phyloP scores from a whole-genome alignment of 257 asterid species.

The Nemophila menziesii region DNA sequence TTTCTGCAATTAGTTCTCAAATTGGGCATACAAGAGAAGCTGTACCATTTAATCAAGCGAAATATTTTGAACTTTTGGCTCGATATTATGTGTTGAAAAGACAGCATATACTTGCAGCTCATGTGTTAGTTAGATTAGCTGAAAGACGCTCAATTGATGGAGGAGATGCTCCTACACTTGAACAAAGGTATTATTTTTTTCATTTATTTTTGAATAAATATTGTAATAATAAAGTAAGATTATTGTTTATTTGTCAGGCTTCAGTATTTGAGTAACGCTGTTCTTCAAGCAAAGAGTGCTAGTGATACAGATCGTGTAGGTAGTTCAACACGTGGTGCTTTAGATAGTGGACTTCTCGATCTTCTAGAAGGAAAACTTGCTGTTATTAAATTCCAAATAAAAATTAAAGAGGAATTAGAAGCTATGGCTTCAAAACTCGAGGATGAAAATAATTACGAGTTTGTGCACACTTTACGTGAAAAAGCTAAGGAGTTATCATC shows the following conservation, averaged over 20 bases:
- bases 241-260: conserved; percentile 53
- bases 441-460: conserved; percentile 31
- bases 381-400: conserved; percentile 90
- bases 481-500: conserved; percentile 68
- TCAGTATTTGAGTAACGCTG: conserved; percentile 94
- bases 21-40: conserved; percentile 43
- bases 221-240: conserved; percentile 4
- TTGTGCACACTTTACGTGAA: conserved; percentile 27
- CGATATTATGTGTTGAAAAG: conserved; percentile 82
- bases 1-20: conserved; percentile 35
- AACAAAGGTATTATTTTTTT: conserved; percentile 55
- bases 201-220: neutral
- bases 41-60: conserved; percentile 46
- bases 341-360: conserved; percentile 82
- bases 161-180: conserved; percentile 70
- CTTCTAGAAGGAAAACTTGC: conserved; percentile 96
- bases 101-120: conserved; percentile 94
- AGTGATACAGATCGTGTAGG: conserved; percentile 36
- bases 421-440: conserved; percentile 53
- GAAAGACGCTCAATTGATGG: conserved; percentile 73
- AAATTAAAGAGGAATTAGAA: conserved; percentile 75
- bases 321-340: conserved; percentile 44
- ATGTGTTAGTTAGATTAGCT: conserved; percentile 78
- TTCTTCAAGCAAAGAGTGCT: conserved; percentile 95
- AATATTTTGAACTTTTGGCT: conserved; percentile 77